Percentiles rank a stretch among this genome's conserved stretches.
Conservation (phyloP, 2,329 filamentous ascomycete genomes). For the Waltergamsia citrina region DNA sequence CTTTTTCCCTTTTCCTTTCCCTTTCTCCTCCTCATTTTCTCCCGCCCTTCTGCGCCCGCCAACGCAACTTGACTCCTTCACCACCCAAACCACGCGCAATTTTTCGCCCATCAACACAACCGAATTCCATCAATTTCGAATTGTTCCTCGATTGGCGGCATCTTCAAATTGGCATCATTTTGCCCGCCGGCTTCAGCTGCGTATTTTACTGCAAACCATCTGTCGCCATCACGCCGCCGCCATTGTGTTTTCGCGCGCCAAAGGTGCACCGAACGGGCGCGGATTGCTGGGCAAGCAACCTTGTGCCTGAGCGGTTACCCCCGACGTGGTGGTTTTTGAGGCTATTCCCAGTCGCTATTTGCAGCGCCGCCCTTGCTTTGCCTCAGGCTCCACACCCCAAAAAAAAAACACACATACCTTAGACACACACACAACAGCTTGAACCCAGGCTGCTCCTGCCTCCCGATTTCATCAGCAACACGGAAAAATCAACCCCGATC, state of each 20-base stretch:
- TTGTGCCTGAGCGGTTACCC: conserved; percentile 5
- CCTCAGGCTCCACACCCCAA: conserved; percentile 7
- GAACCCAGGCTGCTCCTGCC: too few relatives aligned
- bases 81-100: conserved; percentile 9
- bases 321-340: conserved; percentile 18
- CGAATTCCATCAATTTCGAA: conserved; percentile 29
- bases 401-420: conserved; percentile 2
- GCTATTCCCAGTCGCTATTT: conserved; percentile 23
- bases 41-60: conserved; percentile 18
- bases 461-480: conserved; percentile 1
- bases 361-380: not conserved
- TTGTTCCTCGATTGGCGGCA: conserved; percentile 20
- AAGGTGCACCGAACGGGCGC: too few relatives aligned
- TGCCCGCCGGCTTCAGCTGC: conserved; percentile 18
- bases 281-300: not conserved
- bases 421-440: too few relatives aligned
- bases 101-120: conserved; percentile 12
- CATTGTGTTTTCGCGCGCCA: conserved; percentile 13
- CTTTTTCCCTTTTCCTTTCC: conserved; percentile 13
- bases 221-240: conserved; percentile 10
- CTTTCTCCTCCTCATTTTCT: conserved; percentile 13
- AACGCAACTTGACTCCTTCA: conserved; percentile 18
- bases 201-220: conserved; percentile 14
- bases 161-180: conserved; percentile 24
- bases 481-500: conserved; percentile 5